These are phyloP conservation scores for Xerocomus potaroensis DNA, from an alignment of 768 basidiomycete genomes.

Conservation along the genomic window DNA sequence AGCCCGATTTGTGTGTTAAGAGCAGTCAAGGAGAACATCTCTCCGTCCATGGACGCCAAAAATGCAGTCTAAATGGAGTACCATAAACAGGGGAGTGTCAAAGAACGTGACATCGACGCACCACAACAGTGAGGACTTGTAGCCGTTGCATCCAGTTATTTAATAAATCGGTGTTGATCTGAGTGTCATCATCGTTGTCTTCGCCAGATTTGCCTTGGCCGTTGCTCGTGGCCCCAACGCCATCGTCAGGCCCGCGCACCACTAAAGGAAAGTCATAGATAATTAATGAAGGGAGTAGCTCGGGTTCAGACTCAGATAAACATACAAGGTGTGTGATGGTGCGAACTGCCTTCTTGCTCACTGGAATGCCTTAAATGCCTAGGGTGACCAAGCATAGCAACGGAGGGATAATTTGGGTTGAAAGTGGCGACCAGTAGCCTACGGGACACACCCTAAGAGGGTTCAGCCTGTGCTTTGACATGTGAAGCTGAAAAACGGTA, in stretches of 20 bases:
- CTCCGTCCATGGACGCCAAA: conserved; percentile 25
- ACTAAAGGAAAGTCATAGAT: conserved; percentile 3
- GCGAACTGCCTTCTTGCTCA: conserved; percentile 2
- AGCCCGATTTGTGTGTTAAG: conserved; percentile 18
- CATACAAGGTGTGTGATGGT: conserved; percentile 16
- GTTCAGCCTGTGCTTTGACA: background rate
- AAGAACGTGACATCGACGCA: conserved; percentile 9
- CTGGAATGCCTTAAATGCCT: background rate
- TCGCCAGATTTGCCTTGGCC: conserved; percentile 3
- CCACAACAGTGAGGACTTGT: conserved; percentile 27
- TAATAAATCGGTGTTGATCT: conserved; percentile 17
- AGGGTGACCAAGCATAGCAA: background rate
- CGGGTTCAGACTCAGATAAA: background rate
- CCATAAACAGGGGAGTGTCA: background rate
- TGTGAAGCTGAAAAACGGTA: background rate
- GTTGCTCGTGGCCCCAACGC: conserved; percentile 3
- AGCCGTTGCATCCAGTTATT: conserved; percentile 24
- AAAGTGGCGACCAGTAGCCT: background rate
- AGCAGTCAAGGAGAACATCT: conserved; percentile 24
- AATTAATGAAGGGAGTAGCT: background rate
- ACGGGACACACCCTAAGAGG: background rate
- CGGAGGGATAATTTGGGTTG: background rate
- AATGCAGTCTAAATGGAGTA: conserved; percentile 25
- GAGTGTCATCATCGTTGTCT: conserved; percentile 9
- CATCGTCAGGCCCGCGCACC: conserved; percentile 1